Conservation (phyloP, 306 rosid species). For the Fragaria nilgerrensis region DNA sequence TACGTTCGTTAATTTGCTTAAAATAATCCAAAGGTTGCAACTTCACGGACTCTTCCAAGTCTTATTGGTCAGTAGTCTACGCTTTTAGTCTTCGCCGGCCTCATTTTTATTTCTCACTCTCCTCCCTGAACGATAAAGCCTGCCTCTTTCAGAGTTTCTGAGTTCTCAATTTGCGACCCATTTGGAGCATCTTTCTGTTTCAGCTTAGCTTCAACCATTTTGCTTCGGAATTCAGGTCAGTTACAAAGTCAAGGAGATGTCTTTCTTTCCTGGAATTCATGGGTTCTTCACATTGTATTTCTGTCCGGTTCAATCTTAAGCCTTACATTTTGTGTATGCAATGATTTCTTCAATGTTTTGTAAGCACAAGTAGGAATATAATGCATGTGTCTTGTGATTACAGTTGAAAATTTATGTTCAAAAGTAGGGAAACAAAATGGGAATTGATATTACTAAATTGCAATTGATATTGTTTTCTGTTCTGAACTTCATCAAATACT, state of each 20-base stretch:
- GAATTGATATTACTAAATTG: no score
- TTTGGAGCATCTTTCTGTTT: background rate
- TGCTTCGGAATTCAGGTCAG: background rate
- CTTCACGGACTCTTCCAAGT: background rate
- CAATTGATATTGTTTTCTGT: no score
- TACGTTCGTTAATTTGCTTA: background rate
- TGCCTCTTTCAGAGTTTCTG: background rate
- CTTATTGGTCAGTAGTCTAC: background rate
- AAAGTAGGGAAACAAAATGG: background rate
- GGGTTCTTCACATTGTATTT: background rate
- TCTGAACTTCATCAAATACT: background rate
- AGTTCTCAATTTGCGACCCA: background rate
- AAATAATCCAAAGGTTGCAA: background rate
- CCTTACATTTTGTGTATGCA: background rate
- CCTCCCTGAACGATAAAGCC: background rate
- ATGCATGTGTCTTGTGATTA: background rate
- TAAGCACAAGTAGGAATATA: background rate
- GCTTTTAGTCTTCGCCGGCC: slow-evolving; percentile 2
- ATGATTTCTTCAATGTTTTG: background rate
- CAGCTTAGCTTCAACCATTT: background rate
- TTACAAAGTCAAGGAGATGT: background rate
- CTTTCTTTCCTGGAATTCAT: background rate
- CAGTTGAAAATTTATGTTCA: background rate
- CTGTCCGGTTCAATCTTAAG: background rate
- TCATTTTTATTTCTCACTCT: background rate